phyloP scores from a whole-genome alignment of 2,329 filamentous ascomycete genomes.

The Colletotrichum sp. region DNA sequence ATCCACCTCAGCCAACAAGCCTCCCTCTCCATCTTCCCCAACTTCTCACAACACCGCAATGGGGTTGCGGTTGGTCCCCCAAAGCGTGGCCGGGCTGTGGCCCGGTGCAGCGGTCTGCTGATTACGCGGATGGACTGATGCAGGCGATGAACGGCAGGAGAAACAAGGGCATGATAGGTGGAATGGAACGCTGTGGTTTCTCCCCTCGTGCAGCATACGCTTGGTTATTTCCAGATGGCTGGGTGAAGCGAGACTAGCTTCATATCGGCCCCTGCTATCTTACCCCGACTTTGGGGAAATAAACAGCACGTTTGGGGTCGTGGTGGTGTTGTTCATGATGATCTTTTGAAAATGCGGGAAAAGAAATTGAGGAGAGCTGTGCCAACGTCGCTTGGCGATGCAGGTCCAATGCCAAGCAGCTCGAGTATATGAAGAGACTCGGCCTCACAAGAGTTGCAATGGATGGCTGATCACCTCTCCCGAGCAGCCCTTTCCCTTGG shows the following conservation, averaged over 20 bases:
- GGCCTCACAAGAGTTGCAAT: background rate
- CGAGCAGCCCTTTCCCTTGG: slow-evolving; percentile 3
- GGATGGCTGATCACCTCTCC: slow-evolving; percentile 7
- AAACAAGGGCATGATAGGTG: slow-evolving; percentile 7
- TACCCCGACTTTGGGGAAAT: background rate
- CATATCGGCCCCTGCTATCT: background rate
- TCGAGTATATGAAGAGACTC: slow-evolving; percentile 16
- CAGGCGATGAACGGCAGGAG: background rate
- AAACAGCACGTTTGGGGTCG: background rate
- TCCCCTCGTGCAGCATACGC: slow-evolving; percentile 5
- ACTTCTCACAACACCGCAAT: background rate
- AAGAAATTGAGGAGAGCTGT: background rate
- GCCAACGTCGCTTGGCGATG: slow-evolving; percentile 4
- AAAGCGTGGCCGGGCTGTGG: background rate
- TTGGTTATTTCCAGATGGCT: slow-evolving; percentile 12
- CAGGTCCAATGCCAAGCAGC: slow-evolving; percentile 8
- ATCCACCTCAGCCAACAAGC: background rate
- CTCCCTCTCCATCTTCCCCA: background rate
- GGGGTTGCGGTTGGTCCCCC: background rate
- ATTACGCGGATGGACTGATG: background rate
- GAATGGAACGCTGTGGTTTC: slow-evolving; percentile 2
- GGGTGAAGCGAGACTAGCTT: slow-evolving; percentile 7
- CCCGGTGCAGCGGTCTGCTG: background rate
- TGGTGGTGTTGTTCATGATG: background rate
- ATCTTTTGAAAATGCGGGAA: background rate